These are phyloP conservation scores for Stachybotrys chlorohalonatus DNA, from an alignment of 2,329 filamentous ascomycete genomes.

Conservation along the genomic window DNA sequence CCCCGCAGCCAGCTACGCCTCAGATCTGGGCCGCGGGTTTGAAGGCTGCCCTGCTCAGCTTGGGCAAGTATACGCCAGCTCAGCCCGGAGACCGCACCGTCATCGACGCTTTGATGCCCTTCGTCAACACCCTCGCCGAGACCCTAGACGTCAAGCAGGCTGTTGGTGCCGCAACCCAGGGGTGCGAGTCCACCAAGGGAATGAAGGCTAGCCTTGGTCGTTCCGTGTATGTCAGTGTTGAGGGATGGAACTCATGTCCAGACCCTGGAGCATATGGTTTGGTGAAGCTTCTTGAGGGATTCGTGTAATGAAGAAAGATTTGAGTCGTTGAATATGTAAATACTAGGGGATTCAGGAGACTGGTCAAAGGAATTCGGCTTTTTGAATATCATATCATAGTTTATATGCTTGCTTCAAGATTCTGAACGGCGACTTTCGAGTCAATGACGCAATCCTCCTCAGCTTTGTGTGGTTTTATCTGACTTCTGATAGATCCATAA, in stretches of 20 bases:
- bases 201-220: constrained; percentile 69
- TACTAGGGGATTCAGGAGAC: not conserved
- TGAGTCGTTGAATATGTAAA: not conserved
- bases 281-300: constrained; percentile 54
- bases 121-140: constrained; percentile 48
- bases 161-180: constrained; percentile 52
- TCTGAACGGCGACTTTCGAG: too few relatives aligned
- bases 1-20: constrained; percentile 1
- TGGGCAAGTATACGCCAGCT: constrained; percentile 62
- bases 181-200: constrained; percentile 58
- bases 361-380: too few relatives aligned
- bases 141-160: constrained; percentile 36
- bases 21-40: constrained; percentile 40
- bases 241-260: constrained; percentile 59
- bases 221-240: constrained; percentile 62
- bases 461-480: too few relatives aligned
- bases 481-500: too few relatives aligned
- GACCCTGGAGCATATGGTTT: constrained; percentile 58
- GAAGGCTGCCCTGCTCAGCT: constrained; percentile 41
- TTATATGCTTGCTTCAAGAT: too few relatives aligned
- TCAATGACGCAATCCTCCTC: too few relatives aligned
- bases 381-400: too few relatives aligned
- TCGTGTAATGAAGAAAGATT: constrained; percentile 17
- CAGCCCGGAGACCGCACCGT: constrained; percentile 63
- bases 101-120: constrained; percentile 63